phyloP scores from a whole-genome alignment of 257 asterid species.

The Nicotiana paniculata region DNA sequence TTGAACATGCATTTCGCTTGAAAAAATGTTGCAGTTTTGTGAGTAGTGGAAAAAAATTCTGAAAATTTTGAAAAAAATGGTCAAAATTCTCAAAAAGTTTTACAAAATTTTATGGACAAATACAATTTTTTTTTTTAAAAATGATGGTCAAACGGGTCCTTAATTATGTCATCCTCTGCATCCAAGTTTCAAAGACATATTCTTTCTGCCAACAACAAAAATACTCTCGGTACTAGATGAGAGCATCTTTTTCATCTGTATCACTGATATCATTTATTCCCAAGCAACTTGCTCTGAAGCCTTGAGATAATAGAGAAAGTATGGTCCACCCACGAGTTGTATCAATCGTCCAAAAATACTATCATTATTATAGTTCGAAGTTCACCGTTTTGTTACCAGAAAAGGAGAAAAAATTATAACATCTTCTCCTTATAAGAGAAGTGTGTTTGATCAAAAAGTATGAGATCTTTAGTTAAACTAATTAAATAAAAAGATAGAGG shows the following conservation, averaged over 20 bases:
- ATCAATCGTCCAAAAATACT: neutral
- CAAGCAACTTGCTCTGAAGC: constrained; percentile 1
- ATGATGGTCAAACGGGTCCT: too few species aligned
- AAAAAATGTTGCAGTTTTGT: too few species aligned
- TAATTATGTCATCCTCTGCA: neutral
- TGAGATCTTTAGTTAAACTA: too few species aligned
- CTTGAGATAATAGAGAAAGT: neutral
- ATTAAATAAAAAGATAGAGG: too few species aligned
- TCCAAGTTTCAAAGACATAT: neutral
- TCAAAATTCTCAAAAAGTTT: too few species aligned
- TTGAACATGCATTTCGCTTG: too few species aligned
- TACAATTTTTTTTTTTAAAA: too few species aligned
- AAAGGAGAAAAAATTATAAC: too few species aligned
- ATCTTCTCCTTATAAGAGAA: neutral
- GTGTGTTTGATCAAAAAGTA: too few species aligned
- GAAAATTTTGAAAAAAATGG: too few species aligned
- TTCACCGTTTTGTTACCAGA: neutral
- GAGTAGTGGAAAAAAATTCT: too few species aligned
- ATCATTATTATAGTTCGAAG: neutral
- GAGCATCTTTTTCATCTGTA: neutral
- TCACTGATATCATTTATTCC: neutral
- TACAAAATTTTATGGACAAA: too few species aligned
- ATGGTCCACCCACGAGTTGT: neutral
- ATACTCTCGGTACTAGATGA: neutral
- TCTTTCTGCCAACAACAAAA: neutral